A percentile compares a stretch with the other conserved stretches of the same genome.
Conservation (phyloP, 2,329 filamentous ascomycete species). For the Phoma herbarum region DNA sequence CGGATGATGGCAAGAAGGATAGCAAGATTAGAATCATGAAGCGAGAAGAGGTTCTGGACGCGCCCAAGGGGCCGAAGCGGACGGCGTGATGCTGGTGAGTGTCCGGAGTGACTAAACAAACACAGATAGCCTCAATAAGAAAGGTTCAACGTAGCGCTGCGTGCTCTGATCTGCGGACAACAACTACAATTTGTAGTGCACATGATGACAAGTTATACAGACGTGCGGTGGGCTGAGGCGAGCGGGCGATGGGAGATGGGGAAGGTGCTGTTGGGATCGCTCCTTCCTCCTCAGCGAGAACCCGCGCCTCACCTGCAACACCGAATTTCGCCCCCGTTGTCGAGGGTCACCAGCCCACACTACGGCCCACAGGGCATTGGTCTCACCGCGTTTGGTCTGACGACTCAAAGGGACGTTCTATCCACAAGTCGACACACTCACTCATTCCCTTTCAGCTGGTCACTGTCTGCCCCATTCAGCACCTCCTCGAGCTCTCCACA, state of each 20-base stretch:
- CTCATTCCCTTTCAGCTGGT: background rate
- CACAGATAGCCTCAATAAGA: constrained; percentile 22
- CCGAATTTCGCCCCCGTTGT: background rate
- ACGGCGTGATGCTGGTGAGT: constrained; percentile 29
- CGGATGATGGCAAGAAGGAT: constrained; percentile 42
- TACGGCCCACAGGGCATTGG: background rate
- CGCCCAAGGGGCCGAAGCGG: constrained; percentile 49
- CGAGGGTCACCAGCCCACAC: background rate
- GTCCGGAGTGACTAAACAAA: background rate
- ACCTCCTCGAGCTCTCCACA: background rate
- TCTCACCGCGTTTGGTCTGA: background rate
- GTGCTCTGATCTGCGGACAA: background rate
- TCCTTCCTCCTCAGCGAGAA: constrained; percentile 14
- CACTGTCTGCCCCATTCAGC: background rate
- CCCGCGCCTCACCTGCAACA: constrained; percentile 1
- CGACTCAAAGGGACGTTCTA: background rate
- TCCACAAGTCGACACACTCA: background rate
- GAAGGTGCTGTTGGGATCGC: constrained; percentile 25
- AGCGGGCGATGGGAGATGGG: background rate
- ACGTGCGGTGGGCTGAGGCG: background rate
- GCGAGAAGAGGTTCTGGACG: constrained; percentile 49
- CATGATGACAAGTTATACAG: background rate
- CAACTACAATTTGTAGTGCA: background rate
- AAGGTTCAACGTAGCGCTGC: constrained; percentile 15
- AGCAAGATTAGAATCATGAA: constrained; percentile 50